Evolutionary conservation across 345 rosid species (phyloP), one percentile per base, ranked within the genome.

Genomic region (Acer yangbiense): DNA sequence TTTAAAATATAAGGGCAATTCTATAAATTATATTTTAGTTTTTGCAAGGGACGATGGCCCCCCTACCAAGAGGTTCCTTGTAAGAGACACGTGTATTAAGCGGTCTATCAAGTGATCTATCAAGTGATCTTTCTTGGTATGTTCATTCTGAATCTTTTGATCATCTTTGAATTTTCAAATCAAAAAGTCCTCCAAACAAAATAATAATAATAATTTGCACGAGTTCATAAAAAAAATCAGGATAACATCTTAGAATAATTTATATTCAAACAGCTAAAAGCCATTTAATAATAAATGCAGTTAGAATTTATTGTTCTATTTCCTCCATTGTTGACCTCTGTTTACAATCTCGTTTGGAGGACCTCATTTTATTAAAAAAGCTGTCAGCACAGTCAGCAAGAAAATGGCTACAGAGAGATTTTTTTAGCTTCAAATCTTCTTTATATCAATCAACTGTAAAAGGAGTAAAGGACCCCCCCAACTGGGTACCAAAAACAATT

Each of bases 301-400:
- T 9, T 60, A 6, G 35, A 41, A 21, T 12, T 60, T 27, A 60
- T 39, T 60, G 20, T 3, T 41, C 11, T 41, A 6, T 43, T 43
- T 9, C 29, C 29, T 1, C 12, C 12, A 7, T 48, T 21, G 75
- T 74, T 74, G 63, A 65, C 23, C 65, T 35, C 14, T 63, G 68
- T 6, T 62, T 12, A 27, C 43, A 44, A 62, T 46, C 76, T 73
- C 66, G 52, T 61, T 61, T 73, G 14, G 16, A 73, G 67, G 23
- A 25, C 68, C 58, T 23, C 16, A 43, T 41, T 64, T 74, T 25
- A 25, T 25, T 25, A 1, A 39, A 75, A 60, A 75, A 67, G 72
- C 78, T 75, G 78, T 10, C 55, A 39, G 54, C 66, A 55, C 78
- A 54, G 65, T 39, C 12, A 52, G 72, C 77, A 64, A 74, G 77